Conservation (phyloP, 1,284 basidiomycete genomes). For the Amylostereum areolatum region DNA sequence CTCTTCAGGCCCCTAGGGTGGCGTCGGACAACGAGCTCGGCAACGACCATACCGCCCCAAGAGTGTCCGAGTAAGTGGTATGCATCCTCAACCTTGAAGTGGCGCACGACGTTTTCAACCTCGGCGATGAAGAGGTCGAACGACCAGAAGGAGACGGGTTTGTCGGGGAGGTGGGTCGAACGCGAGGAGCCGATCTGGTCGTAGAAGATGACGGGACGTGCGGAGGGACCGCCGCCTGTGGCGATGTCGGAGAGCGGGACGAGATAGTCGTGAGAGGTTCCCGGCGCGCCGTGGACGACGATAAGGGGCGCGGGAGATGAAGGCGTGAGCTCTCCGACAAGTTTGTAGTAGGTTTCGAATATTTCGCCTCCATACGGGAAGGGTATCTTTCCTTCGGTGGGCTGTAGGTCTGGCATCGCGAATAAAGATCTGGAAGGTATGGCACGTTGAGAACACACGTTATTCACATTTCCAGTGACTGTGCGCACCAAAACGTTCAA, state of each 20-base stretch:
- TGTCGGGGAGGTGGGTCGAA: conserved; percentile 24
- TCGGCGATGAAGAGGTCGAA: conserved; percentile 26
- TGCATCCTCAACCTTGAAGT: conserved; percentile 19
- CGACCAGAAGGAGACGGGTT: conserved; percentile 24
- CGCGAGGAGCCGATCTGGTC: conserved; percentile 27
- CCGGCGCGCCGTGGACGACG: conserved; percentile 30
- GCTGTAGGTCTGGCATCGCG: no score
- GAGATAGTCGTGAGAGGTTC: conserved; percentile 22
- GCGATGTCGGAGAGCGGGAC: conserved; percentile 18
- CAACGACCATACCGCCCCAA: conserved; percentile 26
- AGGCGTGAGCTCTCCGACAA: conserved; percentile 24
- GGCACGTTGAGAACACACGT: no score
- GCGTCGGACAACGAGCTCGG: conserved; percentile 15
- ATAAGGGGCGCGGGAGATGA: conserved; percentile 22
- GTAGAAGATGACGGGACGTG: conserved; percentile 26
- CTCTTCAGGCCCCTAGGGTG: conserved; percentile 21
- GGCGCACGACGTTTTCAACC: conserved; percentile 21
- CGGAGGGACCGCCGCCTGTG: not conserved
- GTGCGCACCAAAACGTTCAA: no score
- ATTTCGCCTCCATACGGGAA: not conserved
- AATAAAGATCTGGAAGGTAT: no score
- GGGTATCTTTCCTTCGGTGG: not conserved
- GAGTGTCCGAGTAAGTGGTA: conserved; percentile 27
- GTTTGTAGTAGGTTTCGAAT: conserved; percentile 16
- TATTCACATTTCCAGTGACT: no score